phyloP scores from a whole-genome alignment of 768 basidiomycete species.

The Dioszegia hungarica region DNA sequence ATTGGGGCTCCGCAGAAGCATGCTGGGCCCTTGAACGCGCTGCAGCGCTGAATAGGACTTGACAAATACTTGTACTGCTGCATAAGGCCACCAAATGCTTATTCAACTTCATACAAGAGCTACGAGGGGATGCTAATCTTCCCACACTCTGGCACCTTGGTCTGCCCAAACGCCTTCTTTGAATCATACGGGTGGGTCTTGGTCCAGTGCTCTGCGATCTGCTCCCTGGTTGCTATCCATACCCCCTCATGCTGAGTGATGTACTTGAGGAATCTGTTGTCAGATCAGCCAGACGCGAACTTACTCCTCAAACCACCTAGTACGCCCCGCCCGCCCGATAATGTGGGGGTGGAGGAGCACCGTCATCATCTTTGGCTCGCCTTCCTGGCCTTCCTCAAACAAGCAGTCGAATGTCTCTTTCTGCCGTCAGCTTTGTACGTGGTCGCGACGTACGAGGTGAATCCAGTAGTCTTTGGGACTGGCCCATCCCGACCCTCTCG shows the following conservation, averaged over 20 bases:
- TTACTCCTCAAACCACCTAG: constrained; percentile 19
- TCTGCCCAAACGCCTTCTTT: constrained; percentile 21
- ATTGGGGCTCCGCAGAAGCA: no score
- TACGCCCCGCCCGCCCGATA: constrained; percentile 17
- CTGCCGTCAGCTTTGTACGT: constrained; percentile 5
- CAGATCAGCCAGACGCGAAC: background rate
- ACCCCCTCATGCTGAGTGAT: constrained; percentile 11
- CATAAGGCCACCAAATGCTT: no score
- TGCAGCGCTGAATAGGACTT: no score
- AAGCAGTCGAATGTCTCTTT: constrained; percentile 21
- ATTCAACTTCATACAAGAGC: background rate
- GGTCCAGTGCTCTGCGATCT: constrained; percentile 24
- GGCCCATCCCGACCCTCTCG: constrained; percentile 25
- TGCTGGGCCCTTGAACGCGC: no score
- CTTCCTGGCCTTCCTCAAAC: constrained; percentile 21
- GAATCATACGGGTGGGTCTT: constrained; percentile 20
- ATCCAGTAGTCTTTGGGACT: constrained; percentile 27
- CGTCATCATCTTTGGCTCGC: constrained; percentile 28
- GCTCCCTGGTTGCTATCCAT: constrained; percentile 18
- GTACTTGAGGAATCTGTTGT: constrained; percentile 22
- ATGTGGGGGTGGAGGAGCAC: constrained; percentile 35
- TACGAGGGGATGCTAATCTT: constrained; percentile 6
- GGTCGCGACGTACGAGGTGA: constrained; percentile 14
- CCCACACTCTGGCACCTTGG: constrained; percentile 10
- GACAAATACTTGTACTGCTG: no score